phyloP scores from a whole-genome alignment of 169 alveolate species.

The Eimeria falciformis region DNA sequence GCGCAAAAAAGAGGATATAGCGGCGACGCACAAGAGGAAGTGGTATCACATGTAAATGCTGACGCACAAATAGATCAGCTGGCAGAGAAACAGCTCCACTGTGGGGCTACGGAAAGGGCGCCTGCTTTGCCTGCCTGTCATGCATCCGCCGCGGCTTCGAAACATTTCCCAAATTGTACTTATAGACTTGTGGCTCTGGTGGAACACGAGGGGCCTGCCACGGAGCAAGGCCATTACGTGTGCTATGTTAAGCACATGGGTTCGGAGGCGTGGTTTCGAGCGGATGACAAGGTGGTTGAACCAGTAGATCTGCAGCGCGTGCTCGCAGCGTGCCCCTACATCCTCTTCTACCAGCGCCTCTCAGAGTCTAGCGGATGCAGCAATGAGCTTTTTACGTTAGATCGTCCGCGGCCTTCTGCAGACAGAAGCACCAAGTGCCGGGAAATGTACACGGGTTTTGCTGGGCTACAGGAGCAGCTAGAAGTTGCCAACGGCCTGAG shows the following conservation, averaged over 20 bases:
- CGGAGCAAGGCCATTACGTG: slow-evolving; percentile 75
- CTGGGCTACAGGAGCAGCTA: not conserved
- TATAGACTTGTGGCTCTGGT: slow-evolving; percentile 67
- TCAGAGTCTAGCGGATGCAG: not conserved
- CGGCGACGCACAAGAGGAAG: too few species aligned
- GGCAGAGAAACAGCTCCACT: too few species aligned
- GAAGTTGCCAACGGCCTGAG: slow-evolving; percentile 43
- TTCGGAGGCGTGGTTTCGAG: slow-evolving; percentile 62
- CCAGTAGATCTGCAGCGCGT: slow-evolving; percentile 64
- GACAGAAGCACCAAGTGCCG: not conserved
- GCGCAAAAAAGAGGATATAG: too few species aligned
- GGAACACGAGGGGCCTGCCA: slow-evolving; percentile 75
- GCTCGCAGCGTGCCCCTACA: slow-evolving; percentile 68
- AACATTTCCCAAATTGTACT: too few species aligned
- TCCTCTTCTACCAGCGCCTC: slow-evolving; percentile 73
- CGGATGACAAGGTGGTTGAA: slow-evolving; percentile 65
- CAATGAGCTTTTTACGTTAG: not conserved
- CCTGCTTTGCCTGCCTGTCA: too few species aligned
- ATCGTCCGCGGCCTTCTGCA: not conserved
- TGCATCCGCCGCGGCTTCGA: too few species aligned
- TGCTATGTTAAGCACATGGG: slow-evolving; percentile 71
- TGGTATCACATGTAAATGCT: too few species aligned
- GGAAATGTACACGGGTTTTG: not conserved
- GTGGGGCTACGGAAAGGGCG: too few species aligned
- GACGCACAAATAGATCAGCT: too few species aligned